Base-by-base conservation (phyloP, 371 early-diverging fungal species). In the Lichtheimia ornata region DNA sequence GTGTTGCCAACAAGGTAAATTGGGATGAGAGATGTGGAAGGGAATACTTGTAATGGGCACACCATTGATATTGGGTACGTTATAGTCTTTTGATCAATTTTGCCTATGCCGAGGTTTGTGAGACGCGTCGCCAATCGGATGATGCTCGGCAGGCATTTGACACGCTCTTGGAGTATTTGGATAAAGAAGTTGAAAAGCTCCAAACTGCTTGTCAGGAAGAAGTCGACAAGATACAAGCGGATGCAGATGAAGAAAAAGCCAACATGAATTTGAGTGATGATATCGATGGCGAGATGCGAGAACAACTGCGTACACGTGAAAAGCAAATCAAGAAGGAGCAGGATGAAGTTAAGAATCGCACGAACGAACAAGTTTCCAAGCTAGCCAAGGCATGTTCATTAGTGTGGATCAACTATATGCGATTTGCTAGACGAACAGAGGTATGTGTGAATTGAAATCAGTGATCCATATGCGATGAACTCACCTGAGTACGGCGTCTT, bases 371-470 rank as follows among this genome's bases (percentile, higher is more conserved):
- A 65, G 70, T 93, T 14, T 82, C 84, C 7, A 80, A 80, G 18
- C 69, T 86, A 63, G 87, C 85, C 58, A 74, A 84, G 53, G 82
- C 78, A 2, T 82, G 87, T 52, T 83, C 89, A 5, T 61, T 94
- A 30, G 88, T 88, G 12, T 96, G 94, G 93, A 90, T 97, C 61
- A 85, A 85, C 64, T 94, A 94, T 59, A 92, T 97, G 92, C 82
- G 92, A 22, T 87, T 89, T 61, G 84, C 88, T 5, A 79, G 96
- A 67, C 82, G 98, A 25, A 76, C 88, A 1, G 92, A 96, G 72
- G 91, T 88, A 68, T 70, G 61, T 35, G 13, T 53, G 55, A 2
- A 35, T 28, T 11, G 56, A 17, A 15, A 28, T 35, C 28, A 30
- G n/a, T 35, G n/a, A 14, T 13, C 17, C 20, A 20, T 20, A 12